Base-by-base conservation (phyloP, 108 stramenopile genomes). In the Nitzschia palea region DNA sequence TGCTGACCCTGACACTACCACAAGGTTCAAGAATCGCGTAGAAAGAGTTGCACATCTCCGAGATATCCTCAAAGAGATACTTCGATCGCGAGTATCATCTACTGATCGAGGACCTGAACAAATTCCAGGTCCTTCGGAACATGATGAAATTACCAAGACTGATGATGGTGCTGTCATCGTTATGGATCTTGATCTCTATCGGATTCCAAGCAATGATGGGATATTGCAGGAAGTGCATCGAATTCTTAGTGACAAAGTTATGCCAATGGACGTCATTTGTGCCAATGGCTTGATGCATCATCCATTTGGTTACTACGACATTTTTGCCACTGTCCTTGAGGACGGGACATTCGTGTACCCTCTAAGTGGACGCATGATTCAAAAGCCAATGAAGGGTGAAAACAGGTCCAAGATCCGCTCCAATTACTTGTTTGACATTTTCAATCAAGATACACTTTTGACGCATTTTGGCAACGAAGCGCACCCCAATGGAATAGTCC, bases 241-340 rank as follows among this genome's bases (percentile, higher is more conserved):
- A 51, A 22, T n/a, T 8, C 9, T 51, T 23, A 6, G n/a, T n/a
- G 23, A 8, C 50, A n/a, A 51, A n/a, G 20, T 15, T 14, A 10
- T 10, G 8, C n/a, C n/a, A n/a, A n/a, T n/a, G n/a, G 50, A 51
- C 50, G 50, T 51, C 8, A 51, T 51, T 15, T 51, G 50, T 51
- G 50, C 50, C 8, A 18, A 6, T 8, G 50, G 50, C 8, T 23
- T 22, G 50, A 51, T 51, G 50, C n/a, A 22, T n/a, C n/a, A 18
- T 18, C 50, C 50, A 23, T 22, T 51, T 23, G 50, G 50, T n/a
- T 67, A 67, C 54, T 67, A 67, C 32, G 65, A 67, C 30, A 67
- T 35, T 18, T 67, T 55, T 27, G 65, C 65, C 2, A 67, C 65
- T 3, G 53, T 67, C 17, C 54, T 67, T 20, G 43, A 31, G 25